phyloP scores from a whole-genome alignment of 371 early-diverging fungal genomes.

The Mucor saturninus region DNA sequence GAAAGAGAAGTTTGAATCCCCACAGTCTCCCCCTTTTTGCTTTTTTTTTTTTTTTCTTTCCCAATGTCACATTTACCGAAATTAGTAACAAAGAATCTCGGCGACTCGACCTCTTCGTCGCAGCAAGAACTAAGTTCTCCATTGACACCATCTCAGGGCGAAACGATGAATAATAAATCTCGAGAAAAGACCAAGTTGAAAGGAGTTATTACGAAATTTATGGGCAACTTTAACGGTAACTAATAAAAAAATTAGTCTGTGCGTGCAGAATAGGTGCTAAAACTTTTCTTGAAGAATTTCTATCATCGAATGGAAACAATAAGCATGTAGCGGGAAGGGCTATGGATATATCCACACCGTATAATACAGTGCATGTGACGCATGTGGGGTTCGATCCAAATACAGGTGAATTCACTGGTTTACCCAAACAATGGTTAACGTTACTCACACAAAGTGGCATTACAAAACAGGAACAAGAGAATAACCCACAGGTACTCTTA shows the following conservation, averaged over 20 bases:
- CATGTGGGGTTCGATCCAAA: conserved; percentile 37
- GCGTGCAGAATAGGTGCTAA: too few species aligned
- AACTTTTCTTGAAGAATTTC: conserved; percentile 35
- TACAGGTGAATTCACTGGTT: conserved; percentile 37
- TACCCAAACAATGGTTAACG: conserved; percentile 35
- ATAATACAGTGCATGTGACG: conserved; percentile 33
- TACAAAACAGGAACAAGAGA: conserved; percentile 31
- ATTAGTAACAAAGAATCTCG: conserved; percentile 18
- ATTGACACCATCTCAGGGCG: neutral
- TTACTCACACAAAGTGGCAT: conserved; percentile 33
- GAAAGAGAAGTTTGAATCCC: too few species aligned
- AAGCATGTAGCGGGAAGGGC: neutral
- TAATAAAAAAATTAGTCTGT: too few species aligned
- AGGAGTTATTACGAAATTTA: conserved; percentile 48
- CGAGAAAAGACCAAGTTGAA: conserved; percentile 49
- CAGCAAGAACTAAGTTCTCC: neutral
- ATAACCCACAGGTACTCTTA: conserved; percentile 30
- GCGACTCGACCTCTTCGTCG: neutral
- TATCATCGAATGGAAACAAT: conserved; percentile 8
- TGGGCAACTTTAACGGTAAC: conserved; percentile 45
- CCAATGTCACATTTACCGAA: conserved; percentile 19
- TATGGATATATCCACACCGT: conserved; percentile 10
- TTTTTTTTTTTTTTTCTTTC: neutral
- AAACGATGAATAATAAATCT: conserved; percentile 12
- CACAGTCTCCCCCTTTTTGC: too few species aligned